Evolutionary conservation across 2,329 filamentous ascomycete genomes (phyloP).

Genomic region (Thermothelomyces thermophilus): DNA sequence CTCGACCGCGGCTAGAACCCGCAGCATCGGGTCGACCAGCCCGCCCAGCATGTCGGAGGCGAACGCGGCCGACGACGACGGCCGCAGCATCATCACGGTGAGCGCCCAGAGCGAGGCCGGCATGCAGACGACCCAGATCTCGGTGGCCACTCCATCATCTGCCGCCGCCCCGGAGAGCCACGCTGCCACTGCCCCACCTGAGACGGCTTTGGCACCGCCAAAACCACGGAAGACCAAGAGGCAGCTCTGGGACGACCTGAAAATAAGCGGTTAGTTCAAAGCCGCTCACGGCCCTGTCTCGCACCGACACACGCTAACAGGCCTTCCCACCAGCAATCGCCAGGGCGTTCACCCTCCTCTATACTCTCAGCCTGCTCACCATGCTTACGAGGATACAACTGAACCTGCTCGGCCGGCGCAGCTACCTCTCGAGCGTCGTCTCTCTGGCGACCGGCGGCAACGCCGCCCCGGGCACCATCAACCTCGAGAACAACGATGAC

Average conservation of each 20-base stretch:
- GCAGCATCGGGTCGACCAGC: slow-evolving; percentile 47
- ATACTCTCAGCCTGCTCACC: slow-evolving; percentile 81
- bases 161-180: slow-evolving; percentile 26
- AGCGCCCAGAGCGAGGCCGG: slow-evolving; percentile 78
- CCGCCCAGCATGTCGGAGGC: slow-evolving; percentile 58
- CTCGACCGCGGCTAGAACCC: slow-evolving; percentile 41
- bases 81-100: slow-evolving; percentile 55
- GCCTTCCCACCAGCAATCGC: slow-evolving; percentile 63
- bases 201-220: slow-evolving; percentile 27
- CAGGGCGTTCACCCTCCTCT: slow-evolving; percentile 82
- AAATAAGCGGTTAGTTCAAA: slow-evolving; percentile 70
- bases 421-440: slow-evolving; percentile 92
- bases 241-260: slow-evolving; percentile 95
- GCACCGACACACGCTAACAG: slow-evolving; percentile 10
- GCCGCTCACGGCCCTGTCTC: neutral
- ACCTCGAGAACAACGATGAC: slow-evolving; percentile 87
- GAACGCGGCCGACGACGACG: slow-evolving; percentile 77
- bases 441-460: slow-evolving; percentile 71
- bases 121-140: slow-evolving; percentile 73
- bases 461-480: slow-evolving; percentile 65
- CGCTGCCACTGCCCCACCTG: slow-evolving; percentile 23
- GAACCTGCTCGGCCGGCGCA: slow-evolving; percentile 90
- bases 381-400: slow-evolving; percentile 93
- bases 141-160: slow-evolving; percentile 46
- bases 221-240: slow-evolving; percentile 71